Evolutionary conservation across 805 yeast species (phyloP), one percentile per base, ranked within the genome.

Genomic region (Ogataea polymorpha): DNA sequence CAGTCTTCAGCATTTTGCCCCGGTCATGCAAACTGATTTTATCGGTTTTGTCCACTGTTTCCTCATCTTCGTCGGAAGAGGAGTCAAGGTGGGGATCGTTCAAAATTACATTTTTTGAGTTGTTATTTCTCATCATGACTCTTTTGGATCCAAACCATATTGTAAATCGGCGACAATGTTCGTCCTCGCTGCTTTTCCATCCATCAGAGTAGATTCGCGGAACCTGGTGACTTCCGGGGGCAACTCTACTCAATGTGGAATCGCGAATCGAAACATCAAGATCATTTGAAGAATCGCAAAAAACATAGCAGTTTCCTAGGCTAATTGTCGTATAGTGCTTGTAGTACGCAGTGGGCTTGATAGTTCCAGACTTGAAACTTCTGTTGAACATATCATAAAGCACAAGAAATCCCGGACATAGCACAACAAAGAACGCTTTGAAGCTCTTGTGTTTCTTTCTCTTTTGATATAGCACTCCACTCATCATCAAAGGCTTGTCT

Each of bases 201-300:
- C 96, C 96, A 61, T 89, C 95, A 2, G 73, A 63, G 55, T 85
- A 89, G 0, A 83, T 67, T 25, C 95, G 66, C 0, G 97, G 96
- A 23, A 84, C 56, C 0, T 80, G 63, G 35, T 73, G 71, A 4
- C 68, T 71, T 0, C 82, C 86, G 0, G 85, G 82, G 42, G 72
- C 62, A 15, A 62, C 57, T 3, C 66, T 65, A 42, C 79, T 78
- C 32, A 70, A 62, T n/a, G 41, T 32, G 6, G 41, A 35, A 18
- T 70, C 72, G 16, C 58, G 63, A 9, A 61, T 54, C 23, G 81
- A 56, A 20, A 88, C 63, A 48, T 82, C 89, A 24, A 71, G 55
- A 10, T 69, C 71, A 2, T 90, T 77, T 1, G 75, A 61, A 2
- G 71, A 59, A 2, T 91, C 96, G 2, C 93, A 78, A 61, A 86